Percentiles rank a stretch among this genome's conserved stretches.
phyloP scores from a whole-genome alignment of 345 rosid genomes.

The Carallia pectinifolia region DNA sequence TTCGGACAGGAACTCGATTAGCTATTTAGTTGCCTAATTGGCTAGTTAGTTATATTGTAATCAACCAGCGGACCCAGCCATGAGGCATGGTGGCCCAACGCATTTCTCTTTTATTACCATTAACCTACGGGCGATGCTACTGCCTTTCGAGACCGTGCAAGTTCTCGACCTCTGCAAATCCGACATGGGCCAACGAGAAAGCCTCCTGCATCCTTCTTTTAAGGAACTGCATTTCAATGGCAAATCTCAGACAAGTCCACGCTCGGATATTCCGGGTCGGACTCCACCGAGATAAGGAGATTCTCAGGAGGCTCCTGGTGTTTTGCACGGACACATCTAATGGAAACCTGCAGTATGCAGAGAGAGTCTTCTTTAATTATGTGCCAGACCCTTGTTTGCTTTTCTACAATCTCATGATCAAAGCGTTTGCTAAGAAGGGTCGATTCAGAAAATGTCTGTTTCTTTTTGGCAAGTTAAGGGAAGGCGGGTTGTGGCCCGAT shows the following conservation, averaged over 20 bases:
- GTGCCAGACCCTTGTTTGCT: constrained; percentile 39
- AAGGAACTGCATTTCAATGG: constrained; percentile 36
- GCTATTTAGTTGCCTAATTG: too few relatives aligned
- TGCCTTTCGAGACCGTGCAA: neutral
- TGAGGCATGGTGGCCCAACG: neutral
- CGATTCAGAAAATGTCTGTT: constrained; percentile 38
- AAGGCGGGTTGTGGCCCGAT: constrained; percentile 59
- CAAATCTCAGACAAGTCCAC: constrained; percentile 48
- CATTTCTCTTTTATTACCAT: neutral
- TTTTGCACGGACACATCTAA: constrained; percentile 34
- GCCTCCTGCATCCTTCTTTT: constrained; percentile 37
- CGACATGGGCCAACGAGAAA: constrained; percentile 1
- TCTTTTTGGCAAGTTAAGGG: constrained; percentile 45
- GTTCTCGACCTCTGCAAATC: constrained; percentile 11
- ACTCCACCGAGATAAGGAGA: constrained; percentile 33
- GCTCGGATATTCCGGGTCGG: constrained; percentile 42
- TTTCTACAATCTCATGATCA: constrained; percentile 55
- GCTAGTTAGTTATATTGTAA: too few relatives aligned
- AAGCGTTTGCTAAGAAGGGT: constrained; percentile 47
- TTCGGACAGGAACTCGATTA: too few relatives aligned
- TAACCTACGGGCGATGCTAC: neutral
- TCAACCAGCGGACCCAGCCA: too few relatives aligned
- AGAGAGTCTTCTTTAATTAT: constrained; percentile 31
- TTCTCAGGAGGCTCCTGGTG: constrained; percentile 44
- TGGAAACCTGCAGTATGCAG: constrained; percentile 38